A percentile compares a stretch with the other conserved stretches of the same genome.
These are phyloP conservation scores for Phytopythium mirpurense DNA, from an alignment of 352 stramenopile species.

Conservation along the genomic window DNA sequence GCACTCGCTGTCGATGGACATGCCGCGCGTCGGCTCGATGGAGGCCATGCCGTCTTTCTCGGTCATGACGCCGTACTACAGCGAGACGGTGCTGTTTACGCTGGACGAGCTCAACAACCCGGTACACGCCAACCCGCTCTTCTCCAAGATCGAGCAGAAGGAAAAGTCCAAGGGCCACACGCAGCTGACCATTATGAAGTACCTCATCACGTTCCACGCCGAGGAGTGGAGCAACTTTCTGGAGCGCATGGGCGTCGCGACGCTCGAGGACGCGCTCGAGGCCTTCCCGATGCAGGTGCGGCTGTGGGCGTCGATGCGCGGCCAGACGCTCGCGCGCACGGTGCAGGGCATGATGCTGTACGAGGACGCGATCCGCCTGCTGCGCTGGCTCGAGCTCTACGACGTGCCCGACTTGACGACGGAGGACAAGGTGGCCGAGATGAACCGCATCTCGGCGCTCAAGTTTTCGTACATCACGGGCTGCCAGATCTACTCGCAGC, in stretches of 20 bases:
- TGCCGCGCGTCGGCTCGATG: conserved; percentile 66
- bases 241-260: conserved; percentile 67
- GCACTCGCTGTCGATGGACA: conserved; percentile 81
- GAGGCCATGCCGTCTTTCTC: conserved; percentile 86
- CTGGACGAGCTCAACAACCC: conserved; percentile 84
- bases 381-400: conserved; percentile 83
- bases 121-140: conserved; percentile 77
- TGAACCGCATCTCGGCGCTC: conserved; percentile 79
- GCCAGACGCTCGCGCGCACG: conserved; percentile 82
- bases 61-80: conserved; percentile 88
- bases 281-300: conserved; percentile 67
- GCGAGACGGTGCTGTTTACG: conserved; percentile 81
- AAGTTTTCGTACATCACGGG: conserved; percentile 89
- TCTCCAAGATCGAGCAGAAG: conserved; percentile 67
- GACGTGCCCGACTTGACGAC: conserved; percentile 53
- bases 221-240: conserved; percentile 89
- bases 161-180: conserved; percentile 65
- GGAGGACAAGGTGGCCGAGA: conserved; percentile 67
- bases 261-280: conserved; percentile 64
- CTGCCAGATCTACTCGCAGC: conserved; percentile 85
- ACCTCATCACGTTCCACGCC: conserved; percentile 83
- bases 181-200: conserved; percentile 85
- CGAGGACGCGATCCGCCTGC: conserved; percentile 78
- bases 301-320: conserved; percentile 80
- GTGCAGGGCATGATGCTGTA: conserved; percentile 90